These are phyloP conservation scores for Furculomyces boomerangus DNA, from an alignment of 371 early-diverging fungal species.

Conservation along the genomic window DNA sequence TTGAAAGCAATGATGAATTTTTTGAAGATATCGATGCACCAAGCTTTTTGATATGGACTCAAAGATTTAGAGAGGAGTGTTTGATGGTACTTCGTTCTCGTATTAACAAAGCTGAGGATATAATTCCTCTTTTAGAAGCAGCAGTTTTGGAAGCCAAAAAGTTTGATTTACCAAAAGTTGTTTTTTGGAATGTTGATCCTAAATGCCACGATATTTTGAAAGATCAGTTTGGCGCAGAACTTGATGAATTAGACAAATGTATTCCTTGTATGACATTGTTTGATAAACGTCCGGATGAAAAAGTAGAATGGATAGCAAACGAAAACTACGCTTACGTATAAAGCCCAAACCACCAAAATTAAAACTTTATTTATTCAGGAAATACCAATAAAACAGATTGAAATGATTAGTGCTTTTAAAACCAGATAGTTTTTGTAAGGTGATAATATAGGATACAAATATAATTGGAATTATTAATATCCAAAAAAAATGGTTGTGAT, in stretches of 20 bases:
- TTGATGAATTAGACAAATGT: not conserved
- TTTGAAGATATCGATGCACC: not conserved
- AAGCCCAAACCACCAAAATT: too few relatives aligned
- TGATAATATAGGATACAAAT: too few relatives aligned
- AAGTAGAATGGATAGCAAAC: not conserved
- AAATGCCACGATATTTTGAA: not conserved
- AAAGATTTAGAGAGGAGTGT: not conserved
- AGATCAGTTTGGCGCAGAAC: not conserved
- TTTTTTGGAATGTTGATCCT: not conserved
- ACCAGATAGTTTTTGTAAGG: too few relatives aligned
- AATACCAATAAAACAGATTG: too few relatives aligned
- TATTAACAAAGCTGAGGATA: not conserved
- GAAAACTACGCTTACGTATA: conserved; percentile 1
- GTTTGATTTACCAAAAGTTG: not conserved
- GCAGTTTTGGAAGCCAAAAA: not conserved
- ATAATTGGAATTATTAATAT: too few relatives aligned
- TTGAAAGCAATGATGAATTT: not conserved
- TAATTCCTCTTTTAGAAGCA: not conserved
- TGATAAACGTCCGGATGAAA: not conserved
- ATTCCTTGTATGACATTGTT: not conserved
- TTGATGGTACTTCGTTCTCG: not conserved
- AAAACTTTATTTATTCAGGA: too few relatives aligned
- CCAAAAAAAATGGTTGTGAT: too few relatives aligned
- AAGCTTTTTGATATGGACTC: not conserved
- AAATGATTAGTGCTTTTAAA: too few relatives aligned